phyloP scores from a whole-genome alignment of 1,139 yeast species.

The Tardiomyces depauwii region DNA sequence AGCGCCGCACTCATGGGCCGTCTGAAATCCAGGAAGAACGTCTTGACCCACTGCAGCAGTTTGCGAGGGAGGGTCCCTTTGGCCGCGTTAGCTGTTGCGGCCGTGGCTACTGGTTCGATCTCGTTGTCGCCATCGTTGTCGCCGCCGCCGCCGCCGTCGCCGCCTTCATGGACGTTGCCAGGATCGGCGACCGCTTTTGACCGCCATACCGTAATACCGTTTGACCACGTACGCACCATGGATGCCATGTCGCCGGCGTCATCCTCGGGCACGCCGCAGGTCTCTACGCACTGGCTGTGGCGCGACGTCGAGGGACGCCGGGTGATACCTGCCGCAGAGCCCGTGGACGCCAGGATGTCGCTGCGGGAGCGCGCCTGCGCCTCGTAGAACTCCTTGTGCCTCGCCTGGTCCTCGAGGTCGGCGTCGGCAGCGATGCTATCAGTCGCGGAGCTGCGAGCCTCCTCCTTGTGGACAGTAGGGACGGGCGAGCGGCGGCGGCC shows the following conservation, averaged over 20 bases:
- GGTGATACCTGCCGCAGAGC: not conserved
- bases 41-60: not conserved
- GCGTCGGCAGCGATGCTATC: not conserved
- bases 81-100: not conserved
- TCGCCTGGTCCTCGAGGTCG: not conserved
- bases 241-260: not conserved
- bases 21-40: constrained; percentile 43
- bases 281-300: no score
- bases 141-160: no score
- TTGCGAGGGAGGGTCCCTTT: not conserved
- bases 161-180: no score
- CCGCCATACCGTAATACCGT: not conserved
- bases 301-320: not conserved
- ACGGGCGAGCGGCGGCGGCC: not conserved
- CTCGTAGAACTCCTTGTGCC: not conserved
- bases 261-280: not conserved
- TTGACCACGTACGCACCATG: not conserved
- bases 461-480: no score
- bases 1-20: constrained; percentile 65
- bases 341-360: not conserved
- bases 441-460: no score
- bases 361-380: not conserved
- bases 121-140: no score
- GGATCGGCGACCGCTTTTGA: no score
- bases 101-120: no score